Base-by-base conservation (phyloP, 192 early-diverging fungal genomes). In the Dispira simplex region DNA sequence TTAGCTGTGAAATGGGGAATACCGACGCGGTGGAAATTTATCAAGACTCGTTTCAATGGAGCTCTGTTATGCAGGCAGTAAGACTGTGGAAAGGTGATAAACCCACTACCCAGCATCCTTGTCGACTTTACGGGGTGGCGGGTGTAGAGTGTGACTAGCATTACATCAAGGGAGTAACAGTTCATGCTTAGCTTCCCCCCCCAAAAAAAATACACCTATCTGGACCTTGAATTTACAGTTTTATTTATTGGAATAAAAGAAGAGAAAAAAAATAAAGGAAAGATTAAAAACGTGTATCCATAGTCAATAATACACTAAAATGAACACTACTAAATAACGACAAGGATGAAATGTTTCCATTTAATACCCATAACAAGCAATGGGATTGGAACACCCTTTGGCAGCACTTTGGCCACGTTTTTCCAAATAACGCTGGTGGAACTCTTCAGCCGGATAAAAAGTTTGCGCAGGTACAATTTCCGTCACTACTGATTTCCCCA, bases 391-490 rank as follows among this genome's bases (percentile, higher is more conserved):
- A 68, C 77, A 75, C 11, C 74, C 77, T 66, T 78, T 78, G 57
- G 71, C 16, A 3, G 77, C 71, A 25, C 77, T 72, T 55, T 79
- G 77, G 0, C 77, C 74, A 53, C 77, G 70, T 44, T 79, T 83
- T 59, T 77, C 75, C 60, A 92, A 72, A 55, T 91, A 92, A 51
- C 77, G 71, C 70, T 95, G 89, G 67, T 90, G 90, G 70, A 87
- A 85, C 0, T 76, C 80, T 73, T 95, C 94, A 27, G 88, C 94
- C 49, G 85, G 80, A 68, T 81, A 93, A 72, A 89, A 97, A 27
- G 63, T 71, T 39, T 77, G 76, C 8, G 86, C 82, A 0, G 83
- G 78, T 51, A 78, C 73, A 62, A 97, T 84, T 46, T 88, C 68
- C 2, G 90, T 84, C 52, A 84, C 83, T 53, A 89, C 83, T 1